Conservation (phyloP, 1,284 basidiomycete genomes). For the Athelia sp. region DNA sequence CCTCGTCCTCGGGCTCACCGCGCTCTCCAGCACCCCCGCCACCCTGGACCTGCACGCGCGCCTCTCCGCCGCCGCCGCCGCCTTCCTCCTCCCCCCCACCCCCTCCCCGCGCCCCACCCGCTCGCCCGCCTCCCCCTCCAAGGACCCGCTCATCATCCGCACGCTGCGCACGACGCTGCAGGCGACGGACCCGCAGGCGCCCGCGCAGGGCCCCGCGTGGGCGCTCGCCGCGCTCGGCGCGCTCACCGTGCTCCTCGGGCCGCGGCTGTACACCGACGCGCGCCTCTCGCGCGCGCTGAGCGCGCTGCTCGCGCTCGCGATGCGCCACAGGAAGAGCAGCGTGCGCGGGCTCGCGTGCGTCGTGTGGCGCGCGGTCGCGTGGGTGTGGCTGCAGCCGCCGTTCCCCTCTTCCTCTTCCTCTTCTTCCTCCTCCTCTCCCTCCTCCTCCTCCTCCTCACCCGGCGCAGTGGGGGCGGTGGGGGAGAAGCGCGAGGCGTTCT, state of each 20-base stretch:
- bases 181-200: conserved; percentile 45
- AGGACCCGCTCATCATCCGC: conserved; percentile 52
- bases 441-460: too few relatives aligned
- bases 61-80: conserved; percentile 42
- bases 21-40: conserved; percentile 35
- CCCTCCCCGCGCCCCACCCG: conserved; percentile 4
- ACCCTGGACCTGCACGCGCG: conserved; percentile 36
- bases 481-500: conserved; percentile 33
- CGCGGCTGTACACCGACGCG: conserved; percentile 40
- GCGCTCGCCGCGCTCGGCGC: conserved; percentile 58
- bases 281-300: conserved; percentile 43
- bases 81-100: conserved; percentile 34
- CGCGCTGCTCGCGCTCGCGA: conserved; percentile 44
- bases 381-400: conserved; percentile 65
- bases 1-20: conserved; percentile 46
- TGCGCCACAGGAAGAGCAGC: conserved; percentile 55
- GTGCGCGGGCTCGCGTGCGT: conserved; percentile 55
- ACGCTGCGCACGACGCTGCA: conserved; percentile 59
- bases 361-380: conserved; percentile 57
- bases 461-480: conserved; percentile 20
- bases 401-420: too few relatives aligned
- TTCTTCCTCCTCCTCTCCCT: too few relatives aligned
- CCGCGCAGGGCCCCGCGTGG: conserved; percentile 73
- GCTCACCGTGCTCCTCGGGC: conserved; percentile 57
- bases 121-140: conserved; percentile 14